Base-by-base conservation (phyloP, 805 yeast genomes). In the Kuraishia floccosa region DNA sequence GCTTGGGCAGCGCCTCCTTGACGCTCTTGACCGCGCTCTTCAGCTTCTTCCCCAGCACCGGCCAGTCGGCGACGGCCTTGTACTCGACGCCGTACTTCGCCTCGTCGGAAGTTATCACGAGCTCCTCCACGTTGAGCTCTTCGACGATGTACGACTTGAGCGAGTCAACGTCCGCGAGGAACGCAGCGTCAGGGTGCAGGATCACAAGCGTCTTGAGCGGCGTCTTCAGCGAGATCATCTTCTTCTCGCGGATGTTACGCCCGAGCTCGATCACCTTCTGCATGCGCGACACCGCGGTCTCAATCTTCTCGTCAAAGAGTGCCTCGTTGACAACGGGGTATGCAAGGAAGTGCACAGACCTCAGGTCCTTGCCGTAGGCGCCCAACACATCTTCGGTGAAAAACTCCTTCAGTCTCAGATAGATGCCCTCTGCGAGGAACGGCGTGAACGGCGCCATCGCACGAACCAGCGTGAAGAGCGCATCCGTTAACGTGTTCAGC, bases 391-490 rank as follows among this genome's bases (percentile, higher is more conserved):
- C 76, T 12, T 65, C 69, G n/a, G 69, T 56, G 58, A 78, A 79
- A 43, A 60, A 73, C 28, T 60, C 63, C 49, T 65, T 72, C 60
- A 91, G 61, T 56, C 72, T 76, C 52, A 73, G 79, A 62, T 87
- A 91, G 45, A 91, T 82, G 48, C 72, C 74, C 50, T 91, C 99
- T 30, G 97, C 67, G 56, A 93, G 67, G 69, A 79, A 93, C 41
- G 99, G 99, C 32, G 97, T 87, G 63, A 91, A 91, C 42, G 99
- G 98, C 35, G 97, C 97, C 96, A 91, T 89, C 30, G 95, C 93
- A 54, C 96, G 76, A 31, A 75, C 79, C 49, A 91, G 75, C 28
- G 85, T 84, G 56, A 82, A 81, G 45, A 87, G 65, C 21, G 91
- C 94, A 54, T 86, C 95, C 35, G 87, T 76, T 56, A 91, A 65